Evolutionary conservation across 2,329 filamentous ascomycete species (phyloP).

Genomic region (Chaetomium olivaceum): DNA sequence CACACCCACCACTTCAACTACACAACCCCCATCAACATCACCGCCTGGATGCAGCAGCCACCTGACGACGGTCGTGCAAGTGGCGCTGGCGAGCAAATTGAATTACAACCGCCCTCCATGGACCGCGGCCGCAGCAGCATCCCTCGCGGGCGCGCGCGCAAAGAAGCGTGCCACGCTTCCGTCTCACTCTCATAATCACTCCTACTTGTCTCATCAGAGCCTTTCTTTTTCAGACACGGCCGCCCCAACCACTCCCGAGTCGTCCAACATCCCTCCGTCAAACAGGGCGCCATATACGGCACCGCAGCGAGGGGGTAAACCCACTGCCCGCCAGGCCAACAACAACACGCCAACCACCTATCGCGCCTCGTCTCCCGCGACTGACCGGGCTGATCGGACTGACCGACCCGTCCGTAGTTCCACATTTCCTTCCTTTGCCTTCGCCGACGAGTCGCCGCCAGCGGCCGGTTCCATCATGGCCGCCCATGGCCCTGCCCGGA

Average conservation of each 20-base stretch:
- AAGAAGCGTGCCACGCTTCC: constrained; percentile 29
- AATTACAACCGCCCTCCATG: constrained; percentile 29
- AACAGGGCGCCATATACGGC: constrained; percentile 21
- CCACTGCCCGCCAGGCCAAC: constrained; percentile 19
- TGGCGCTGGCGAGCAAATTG: constrained; percentile 24
- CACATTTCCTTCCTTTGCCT: constrained; percentile 25
- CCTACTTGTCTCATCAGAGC: constrained; percentile 2
- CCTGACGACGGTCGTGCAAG: constrained; percentile 8
- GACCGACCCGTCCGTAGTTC: constrained; percentile 27
- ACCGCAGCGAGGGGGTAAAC: constrained; percentile 23
- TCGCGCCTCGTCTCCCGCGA: constrained; percentile 29
- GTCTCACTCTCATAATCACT: constrained; percentile 17
- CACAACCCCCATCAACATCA: constrained; percentile 10
- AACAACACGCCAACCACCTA: constrained; percentile 16
- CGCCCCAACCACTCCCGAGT: constrained; percentile 19
- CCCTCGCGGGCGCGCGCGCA: constrained; percentile 30
- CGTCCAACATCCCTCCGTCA: not conserved
- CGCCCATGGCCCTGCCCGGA: constrained; percentile 38
- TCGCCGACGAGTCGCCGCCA: constrained; percentile 26
- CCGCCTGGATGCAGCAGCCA: constrained; percentile 15
- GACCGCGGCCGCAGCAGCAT: constrained; percentile 30
- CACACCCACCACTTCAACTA: constrained; percentile 14
- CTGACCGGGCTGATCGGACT: constrained; percentile 21
- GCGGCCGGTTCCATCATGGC: constrained; percentile 30
- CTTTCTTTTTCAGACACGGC: constrained; percentile 18